Evolutionary conservation across 2,329 filamentous ascomycete species (phyloP).

Genomic region (Gremmenia infestans): DNA sequence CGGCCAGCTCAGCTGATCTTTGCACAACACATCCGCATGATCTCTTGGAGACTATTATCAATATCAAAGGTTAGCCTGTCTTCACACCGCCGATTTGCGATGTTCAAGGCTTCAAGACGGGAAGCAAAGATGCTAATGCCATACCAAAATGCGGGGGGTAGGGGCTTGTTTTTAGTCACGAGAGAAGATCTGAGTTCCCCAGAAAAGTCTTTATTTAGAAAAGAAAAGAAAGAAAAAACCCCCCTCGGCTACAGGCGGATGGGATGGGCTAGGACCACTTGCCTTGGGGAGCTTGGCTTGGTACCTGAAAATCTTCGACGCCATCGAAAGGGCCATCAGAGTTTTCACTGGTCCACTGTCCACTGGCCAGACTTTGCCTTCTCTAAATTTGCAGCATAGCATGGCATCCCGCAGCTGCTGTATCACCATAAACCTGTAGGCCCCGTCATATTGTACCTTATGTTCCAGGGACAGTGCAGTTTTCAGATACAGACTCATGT

Average conservation of each 20-base stretch:
- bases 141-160: not conserved
- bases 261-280: not conserved
- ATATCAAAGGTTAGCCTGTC: not conserved
- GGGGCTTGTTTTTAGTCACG: too few species aligned
- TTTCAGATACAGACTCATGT: not conserved
- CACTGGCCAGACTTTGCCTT: not conserved
- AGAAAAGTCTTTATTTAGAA: constrained; percentile 3
- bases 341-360: constrained; percentile 12
- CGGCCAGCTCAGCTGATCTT: not conserved
- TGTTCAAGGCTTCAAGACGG: not conserved
- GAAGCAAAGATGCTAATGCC: not conserved
- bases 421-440: not conserved
- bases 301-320: constrained; percentile 15
- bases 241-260: constrained; percentile 5
- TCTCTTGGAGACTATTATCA: not conserved
- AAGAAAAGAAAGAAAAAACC: not conserved
- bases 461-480: not conserved
- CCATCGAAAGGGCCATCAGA: constrained; percentile 5
- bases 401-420: not conserved
- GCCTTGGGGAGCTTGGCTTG: not conserved
- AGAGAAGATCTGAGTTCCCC: not conserved
- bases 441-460: not conserved
- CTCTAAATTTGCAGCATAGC: not conserved
- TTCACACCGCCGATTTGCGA: not conserved
- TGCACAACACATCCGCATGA: not conserved